These are phyloP conservation scores for Stemphylium lycopersici DNA, from an alignment of 2,329 filamentous ascomycete genomes.

Conservation along the genomic window DNA sequence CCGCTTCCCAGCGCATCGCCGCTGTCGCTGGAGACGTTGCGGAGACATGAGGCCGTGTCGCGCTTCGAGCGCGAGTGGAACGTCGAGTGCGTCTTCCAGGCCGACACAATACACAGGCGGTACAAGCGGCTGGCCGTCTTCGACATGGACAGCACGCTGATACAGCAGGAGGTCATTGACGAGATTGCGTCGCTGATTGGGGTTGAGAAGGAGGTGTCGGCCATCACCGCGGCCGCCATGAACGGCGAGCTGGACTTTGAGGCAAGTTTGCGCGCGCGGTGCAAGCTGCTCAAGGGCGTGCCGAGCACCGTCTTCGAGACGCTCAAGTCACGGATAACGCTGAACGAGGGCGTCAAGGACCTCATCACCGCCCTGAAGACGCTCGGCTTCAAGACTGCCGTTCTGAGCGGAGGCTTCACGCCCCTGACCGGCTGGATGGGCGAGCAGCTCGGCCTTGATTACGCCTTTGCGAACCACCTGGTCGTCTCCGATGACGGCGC, in stretches of 20 bases:
- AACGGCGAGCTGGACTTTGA: conserved; percentile 94
- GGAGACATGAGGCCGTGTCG: conserved; percentile 80
- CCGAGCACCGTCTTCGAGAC: conserved; percentile 78
- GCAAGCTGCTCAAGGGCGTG: conserved; percentile 80
- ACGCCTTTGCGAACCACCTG: conserved; percentile 87
- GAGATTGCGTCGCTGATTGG: conserved; percentile 86
- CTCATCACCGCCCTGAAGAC: conserved; percentile 76
- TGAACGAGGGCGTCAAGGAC: conserved; percentile 80
- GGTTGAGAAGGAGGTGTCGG: conserved; percentile 79
- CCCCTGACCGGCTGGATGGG: conserved; percentile 89
- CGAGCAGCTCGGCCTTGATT: conserved; percentile 78
- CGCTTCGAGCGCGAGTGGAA: conserved; percentile 88
- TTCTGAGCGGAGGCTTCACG: conserved; percentile 90
- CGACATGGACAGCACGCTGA: conserved; percentile 98
- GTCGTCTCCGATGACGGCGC: conserved; percentile 61
- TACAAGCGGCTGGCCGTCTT: conserved; percentile 91
- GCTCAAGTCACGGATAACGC: conserved; percentile 74
- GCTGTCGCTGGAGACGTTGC: conserved; percentile 67
- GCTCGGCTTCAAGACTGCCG: conserved; percentile 84
- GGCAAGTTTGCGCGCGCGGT: conserved; percentile 78
- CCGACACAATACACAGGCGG: conserved; percentile 73
- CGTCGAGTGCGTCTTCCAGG: conserved; percentile 80
- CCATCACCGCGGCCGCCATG: conserved; percentile 94
- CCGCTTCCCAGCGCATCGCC: conserved; percentile 60
- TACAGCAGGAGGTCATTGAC: conserved; percentile 97